Base-by-base conservation (phyloP, 768 basidiomycete species). In the Daedaleopsis sinensis region DNA sequence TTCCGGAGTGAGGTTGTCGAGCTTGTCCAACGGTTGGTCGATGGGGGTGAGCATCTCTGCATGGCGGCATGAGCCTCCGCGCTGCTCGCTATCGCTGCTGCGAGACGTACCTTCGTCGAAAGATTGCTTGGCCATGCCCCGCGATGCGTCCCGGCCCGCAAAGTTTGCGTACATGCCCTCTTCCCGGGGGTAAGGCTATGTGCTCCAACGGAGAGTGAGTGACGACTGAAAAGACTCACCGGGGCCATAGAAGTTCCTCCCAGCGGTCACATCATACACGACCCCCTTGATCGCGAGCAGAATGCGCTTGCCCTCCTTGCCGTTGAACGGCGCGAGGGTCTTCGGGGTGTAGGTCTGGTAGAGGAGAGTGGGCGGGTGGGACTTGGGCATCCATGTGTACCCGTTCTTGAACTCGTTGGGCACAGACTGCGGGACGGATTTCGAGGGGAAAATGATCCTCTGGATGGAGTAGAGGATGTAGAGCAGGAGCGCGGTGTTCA, bases 91-190 rank as follows among this genome's bases (percentile, higher is more conserved):
- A 6, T 18, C 13, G 23, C 1, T 52, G 55, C 27, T 38, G 42
- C 61, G 27, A 47, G 46, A 55, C 39, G 39, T 69, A 93, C 95
- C 93, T n/a, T 79, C 35, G 53, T 96, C 96, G 66, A 97, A 98
- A 3, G 94, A 96, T 76, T 98, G 96, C 76, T 96, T 97, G 8
- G 96, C 96, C 92, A 98, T 96, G 5, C 96, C 96, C 39, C 96
- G 80, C 16, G 93, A 96, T 1, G 96, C 96, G 76, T 99, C 96
- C 52, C 96, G 77, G 6, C 96, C 97, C 3, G 97, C 96, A 79
- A 99, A 98, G 75, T 96, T 96, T 35, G 94, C 95, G 71, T 98
- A 98, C 84, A 95, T 93, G 0, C 96, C 96, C 68, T 88, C 96
- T 97, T 44, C 49, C 21, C 67, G 37, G 53, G 1, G 27, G 18